Conservation (phyloP, 345 rosid species). For the Sisymbrium altissimum region DNA sequence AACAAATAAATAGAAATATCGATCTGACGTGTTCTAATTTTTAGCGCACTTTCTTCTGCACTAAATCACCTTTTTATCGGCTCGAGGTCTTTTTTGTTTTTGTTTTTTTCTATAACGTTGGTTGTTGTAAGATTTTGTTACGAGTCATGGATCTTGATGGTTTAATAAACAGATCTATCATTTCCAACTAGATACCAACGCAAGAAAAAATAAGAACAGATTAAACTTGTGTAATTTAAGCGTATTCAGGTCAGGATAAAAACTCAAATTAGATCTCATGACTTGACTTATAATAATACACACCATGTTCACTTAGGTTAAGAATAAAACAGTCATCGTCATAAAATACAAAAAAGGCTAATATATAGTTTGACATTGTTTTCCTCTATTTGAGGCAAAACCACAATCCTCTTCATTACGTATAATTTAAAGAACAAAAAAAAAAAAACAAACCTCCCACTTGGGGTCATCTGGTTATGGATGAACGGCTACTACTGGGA, state of each 20-base stretch:
- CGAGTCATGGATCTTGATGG: neutral
- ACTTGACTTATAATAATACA: neutral
- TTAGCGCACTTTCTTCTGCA: neutral
- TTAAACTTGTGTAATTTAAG: no score
- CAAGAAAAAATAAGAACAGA: neutral
- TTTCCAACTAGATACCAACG: neutral
- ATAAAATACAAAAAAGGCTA: constrained; percentile 11
- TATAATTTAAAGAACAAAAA: neutral
- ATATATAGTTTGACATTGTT: neutral
- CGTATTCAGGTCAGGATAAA: neutral
- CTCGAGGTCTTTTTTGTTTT: constrained; percentile 12
- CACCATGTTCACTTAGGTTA: neutral
- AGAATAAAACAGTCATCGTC: neutral
- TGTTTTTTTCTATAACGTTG: neutral
- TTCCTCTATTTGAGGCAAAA: constrained; percentile 8
- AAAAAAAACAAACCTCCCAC: neutral
- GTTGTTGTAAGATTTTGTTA: neutral
- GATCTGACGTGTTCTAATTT: neutral
- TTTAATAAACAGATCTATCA: neutral
- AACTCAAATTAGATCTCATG: neutral
- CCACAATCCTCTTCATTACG: neutral
- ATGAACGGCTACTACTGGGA: constrained; percentile 52
- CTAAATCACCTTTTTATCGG: neutral
- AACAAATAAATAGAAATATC: neutral
- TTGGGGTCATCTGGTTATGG: constrained; percentile 37